Base-by-base conservation (phyloP, 176 grass and related monocot species). In the Dendrocalamus sinicus region DNA sequence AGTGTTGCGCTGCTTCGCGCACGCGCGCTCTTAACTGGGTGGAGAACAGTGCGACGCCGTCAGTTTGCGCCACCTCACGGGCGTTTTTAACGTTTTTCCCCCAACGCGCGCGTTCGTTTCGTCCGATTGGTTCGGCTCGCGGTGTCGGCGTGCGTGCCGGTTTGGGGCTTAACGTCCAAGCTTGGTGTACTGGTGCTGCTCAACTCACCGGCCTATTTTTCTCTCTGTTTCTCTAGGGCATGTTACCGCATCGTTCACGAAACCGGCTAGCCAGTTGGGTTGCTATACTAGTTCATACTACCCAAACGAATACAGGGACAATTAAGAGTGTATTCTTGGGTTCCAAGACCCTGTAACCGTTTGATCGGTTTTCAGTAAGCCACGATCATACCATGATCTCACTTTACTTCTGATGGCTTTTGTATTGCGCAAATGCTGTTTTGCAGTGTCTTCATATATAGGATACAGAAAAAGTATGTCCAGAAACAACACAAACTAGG, bases 111-210 rank as follows among this genome's bases (percentile, higher is more conserved):
- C 44, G 77, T 26, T 12, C 13, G 54, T 68, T 41, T 20, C 35
- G 35, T 0, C 45, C 23, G 16, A 7, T 1, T 1, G 23, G 6
- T 19, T 28, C 84, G 80, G 88, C 78, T 76, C 86, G 88, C 55
- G 77, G 19, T 4, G 17, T 35, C 63, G 44, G 70, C 3, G 51
- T 61, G 70, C 77, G 77, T 85, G 82, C 62, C 69, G 70, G 77
- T 48, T 48, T 62, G 44, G 5, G 12, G 50, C 59, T 7, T 39
- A 74, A 90, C 84, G 62, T 78, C 81, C 80, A 87, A 80, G 67
- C 19, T 19, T 85, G 43, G 82, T 79, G 50, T 12, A 81, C 70
- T 15, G 20, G 19, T 58, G 79, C 75, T 26, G 57, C 24, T 65
- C 74, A 88, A 84, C 74, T 65, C 66, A 60, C 69, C 26, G 32